phyloP scores from a whole-genome alignment of 495 filamentous ascomycete species.

The Hypoxylon trugodes region DNA sequence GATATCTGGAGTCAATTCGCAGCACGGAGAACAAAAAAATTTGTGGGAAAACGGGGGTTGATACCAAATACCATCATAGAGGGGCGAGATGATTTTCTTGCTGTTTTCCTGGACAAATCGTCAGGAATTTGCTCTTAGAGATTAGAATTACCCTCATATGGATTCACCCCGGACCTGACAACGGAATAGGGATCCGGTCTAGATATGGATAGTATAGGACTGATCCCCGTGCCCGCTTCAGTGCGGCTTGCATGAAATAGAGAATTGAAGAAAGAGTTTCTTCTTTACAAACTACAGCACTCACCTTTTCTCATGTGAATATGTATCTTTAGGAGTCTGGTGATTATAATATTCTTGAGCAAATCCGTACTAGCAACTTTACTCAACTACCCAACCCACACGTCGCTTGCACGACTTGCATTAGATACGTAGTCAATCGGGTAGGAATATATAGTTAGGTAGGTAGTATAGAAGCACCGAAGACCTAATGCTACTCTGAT shows the following conservation, averaged over 20 bases:
- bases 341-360: too few relatives aligned
- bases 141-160: conserved; percentile 24
- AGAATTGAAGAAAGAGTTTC: conserved; percentile 13
- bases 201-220: neutral
- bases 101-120: neutral
- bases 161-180: conserved; percentile 8
- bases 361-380: too few relatives aligned
- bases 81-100: conserved; percentile 14
- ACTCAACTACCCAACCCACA: too few relatives aligned
- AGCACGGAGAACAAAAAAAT: conserved; percentile 16
- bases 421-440: too few relatives aligned
- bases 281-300: neutral
- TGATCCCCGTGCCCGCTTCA: conserved; percentile 2
- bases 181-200: neutral
- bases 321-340: too few relatives aligned
- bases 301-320: too few relatives aligned
- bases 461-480: too few relatives aligned
- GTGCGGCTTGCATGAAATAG: neutral
- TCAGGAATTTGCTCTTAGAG: conserved; percentile 20
- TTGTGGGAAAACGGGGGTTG: conserved; percentile 18
- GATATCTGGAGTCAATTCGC: conserved; percentile 26
- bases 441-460: too few relatives aligned
- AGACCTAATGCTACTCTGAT: too few relatives aligned
- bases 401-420: too few relatives aligned
- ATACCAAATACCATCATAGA: conserved; percentile 34